Conservation (phyloP, 129 eudicot species). For the Saposhnikovia divaricata region DNA sequence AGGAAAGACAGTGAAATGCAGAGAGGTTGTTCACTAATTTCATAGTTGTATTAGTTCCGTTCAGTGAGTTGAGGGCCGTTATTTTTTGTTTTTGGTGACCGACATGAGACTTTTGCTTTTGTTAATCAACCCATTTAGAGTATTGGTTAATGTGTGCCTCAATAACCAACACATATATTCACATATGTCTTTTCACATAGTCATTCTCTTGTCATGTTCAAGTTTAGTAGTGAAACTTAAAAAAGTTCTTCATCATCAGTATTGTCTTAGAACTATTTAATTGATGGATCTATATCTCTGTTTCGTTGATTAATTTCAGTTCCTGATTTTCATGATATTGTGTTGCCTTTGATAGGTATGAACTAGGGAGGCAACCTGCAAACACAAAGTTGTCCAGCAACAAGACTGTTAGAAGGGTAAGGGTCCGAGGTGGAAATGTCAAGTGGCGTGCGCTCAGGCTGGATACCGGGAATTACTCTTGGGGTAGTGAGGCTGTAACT, state of each 20-base stretch:
- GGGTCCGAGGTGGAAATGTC: conserved; percentile 15
- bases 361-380: conserved; percentile 12
- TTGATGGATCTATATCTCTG: not conserved
- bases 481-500: conserved; percentile 17
- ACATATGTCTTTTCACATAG: too few relatives aligned
- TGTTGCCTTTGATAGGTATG: not conserved
- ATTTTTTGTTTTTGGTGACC: too few relatives aligned
- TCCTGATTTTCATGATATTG: not conserved
- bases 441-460: conserved; percentile 13
- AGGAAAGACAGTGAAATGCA: too few relatives aligned
- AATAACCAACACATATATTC: too few relatives aligned
- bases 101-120: too few relatives aligned
- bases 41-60: too few relatives aligned
- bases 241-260: too few relatives aligned
- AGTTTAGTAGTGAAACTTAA: not conserved
- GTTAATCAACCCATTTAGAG: too few relatives aligned
- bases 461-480: conserved; percentile 13
- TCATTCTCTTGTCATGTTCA: not conserved
- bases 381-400: conserved; percentile 10
- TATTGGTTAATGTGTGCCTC: too few relatives aligned
- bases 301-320: not conserved
- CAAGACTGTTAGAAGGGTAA: conserved; percentile 15
- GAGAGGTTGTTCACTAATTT: too few relatives aligned
- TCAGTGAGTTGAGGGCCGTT: too few relatives aligned
- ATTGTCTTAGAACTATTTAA: not conserved